Percentiles rank a stretch among this genome's conserved stretches.
Evolutionary conservation across 441 rosid species (phyloP).

Genomic region (Populus trichocarpa): DNA sequence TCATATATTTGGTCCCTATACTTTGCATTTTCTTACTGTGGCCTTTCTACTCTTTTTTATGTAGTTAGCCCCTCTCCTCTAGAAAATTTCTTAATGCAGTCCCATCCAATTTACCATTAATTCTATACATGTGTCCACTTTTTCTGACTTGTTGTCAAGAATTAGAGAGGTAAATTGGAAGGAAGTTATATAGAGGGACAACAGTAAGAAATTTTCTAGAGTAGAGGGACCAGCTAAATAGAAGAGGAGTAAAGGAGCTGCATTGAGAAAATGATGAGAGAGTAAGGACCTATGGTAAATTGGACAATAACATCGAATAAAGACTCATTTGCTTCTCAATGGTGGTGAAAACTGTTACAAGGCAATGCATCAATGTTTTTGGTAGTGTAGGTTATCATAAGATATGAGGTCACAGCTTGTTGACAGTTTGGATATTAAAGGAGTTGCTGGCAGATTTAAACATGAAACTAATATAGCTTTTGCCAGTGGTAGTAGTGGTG

Average conservation of each 20-base stretch:
- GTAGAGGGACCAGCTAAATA: not conserved
- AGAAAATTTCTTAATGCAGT: no score
- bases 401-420: not conserved
- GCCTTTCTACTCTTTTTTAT: no score
- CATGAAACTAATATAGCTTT: not conserved
- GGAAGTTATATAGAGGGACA: not conserved
- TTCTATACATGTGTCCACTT: not conserved
- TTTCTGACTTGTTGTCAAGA: not conserved
- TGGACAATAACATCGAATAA: not conserved
- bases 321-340: not conserved
- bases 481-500: not conserved
- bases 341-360: not conserved
- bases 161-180: not conserved
- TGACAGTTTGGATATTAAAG: not conserved
- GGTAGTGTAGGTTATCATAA: not conserved
- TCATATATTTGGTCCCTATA: no score
- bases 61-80: not conserved
- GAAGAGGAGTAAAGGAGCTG: not conserved
- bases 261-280: not conserved
- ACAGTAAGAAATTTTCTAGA: not conserved
- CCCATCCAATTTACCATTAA: not conserved
- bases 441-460: not conserved
- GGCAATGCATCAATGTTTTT: not conserved
- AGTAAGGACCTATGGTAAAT: not conserved
- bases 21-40: no score